Conservation (phyloP, 441 rosid genomes). For the Mallotus japonicus region DNA sequence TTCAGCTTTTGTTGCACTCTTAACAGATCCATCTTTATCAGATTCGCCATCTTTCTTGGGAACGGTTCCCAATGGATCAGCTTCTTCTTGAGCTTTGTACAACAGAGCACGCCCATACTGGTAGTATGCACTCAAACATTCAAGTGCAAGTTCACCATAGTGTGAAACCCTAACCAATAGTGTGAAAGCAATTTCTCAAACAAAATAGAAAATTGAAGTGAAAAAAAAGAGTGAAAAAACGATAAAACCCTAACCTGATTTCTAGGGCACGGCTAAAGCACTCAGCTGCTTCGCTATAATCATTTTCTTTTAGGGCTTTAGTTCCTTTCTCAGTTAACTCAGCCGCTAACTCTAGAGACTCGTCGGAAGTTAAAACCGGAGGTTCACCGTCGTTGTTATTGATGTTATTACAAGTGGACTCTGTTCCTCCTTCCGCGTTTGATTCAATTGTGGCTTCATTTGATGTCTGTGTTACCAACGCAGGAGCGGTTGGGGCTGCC, state of each 20-base stretch:
- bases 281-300: slow-evolving; percentile 72
- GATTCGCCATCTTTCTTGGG: slow-evolving; percentile 61
- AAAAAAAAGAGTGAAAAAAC: background rate
- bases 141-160: slow-evolving; percentile 68
- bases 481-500: slow-evolving; percentile 21
- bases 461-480: slow-evolving; percentile 42
- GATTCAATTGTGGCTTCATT: slow-evolving; percentile 55
- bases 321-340: slow-evolving; percentile 64
- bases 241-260: slow-evolving; percentile 53
- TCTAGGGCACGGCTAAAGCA: slow-evolving; percentile 91
- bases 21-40: slow-evolving; percentile 44
- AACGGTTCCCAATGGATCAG: slow-evolving; percentile 74
- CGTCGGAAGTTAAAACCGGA: slow-evolving; percentile 39
- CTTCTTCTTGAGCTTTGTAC: slow-evolving; percentile 85
- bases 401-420: slow-evolving; percentile 57
- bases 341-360: slow-evolving; percentile 53
- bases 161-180: slow-evolving; percentile 49
- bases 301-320: slow-evolving; percentile 52
- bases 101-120: slow-evolving; percentile 74
- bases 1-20: slow-evolving; percentile 40
- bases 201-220: background rate
- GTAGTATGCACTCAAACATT: slow-evolving; percentile 66
- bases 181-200: background rate
- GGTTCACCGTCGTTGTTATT: slow-evolving; percentile 35
- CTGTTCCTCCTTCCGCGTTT: slow-evolving; percentile 46